Evolutionary conservation across 495 filamentous ascomycete genomes (phyloP).

Genomic region (Aspergillus funiculosus): DNA sequence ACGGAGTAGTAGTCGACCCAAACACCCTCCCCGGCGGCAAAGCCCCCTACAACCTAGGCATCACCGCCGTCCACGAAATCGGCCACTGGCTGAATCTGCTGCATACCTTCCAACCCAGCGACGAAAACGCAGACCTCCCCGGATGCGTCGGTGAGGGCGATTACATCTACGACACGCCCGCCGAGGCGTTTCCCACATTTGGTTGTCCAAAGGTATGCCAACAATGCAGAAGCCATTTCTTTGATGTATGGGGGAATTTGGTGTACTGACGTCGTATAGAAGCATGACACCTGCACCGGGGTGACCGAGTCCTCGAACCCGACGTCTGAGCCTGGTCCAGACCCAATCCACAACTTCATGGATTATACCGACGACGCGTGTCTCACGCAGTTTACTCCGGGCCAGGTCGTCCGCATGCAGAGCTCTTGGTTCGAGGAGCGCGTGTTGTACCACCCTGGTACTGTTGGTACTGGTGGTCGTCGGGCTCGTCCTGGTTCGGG

Average conservation of each 20-base stretch:
- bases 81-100: too few species aligned
- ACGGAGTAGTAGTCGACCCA: constrained; percentile 12
- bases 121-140: neutral
- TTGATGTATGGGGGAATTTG: too few species aligned
- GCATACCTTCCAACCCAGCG: constrained; percentile 10
- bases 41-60: too few species aligned
- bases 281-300: constrained; percentile 10
- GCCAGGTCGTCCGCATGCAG: constrained; percentile 10
- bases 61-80: too few species aligned
- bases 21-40: constrained; percentile 8
- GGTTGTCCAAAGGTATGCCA: constrained; percentile 1
- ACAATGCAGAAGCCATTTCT: neutral
- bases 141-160: constrained; percentile 11
- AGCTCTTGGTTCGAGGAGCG: constrained; percentile 5
- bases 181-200: neutral
- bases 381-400: constrained; percentile 3
- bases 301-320: neutral
- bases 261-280: neutral
- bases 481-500: neutral
- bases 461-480: neutral
- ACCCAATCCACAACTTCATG: constrained; percentile 15
- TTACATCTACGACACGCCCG: constrained; percentile 11
- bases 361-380: constrained; percentile 11
- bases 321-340: neutral
- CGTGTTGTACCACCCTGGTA: neutral